phyloP scores from a whole-genome alignment of 257 asterid genomes.

The Gynochthodes officinalis region DNA sequence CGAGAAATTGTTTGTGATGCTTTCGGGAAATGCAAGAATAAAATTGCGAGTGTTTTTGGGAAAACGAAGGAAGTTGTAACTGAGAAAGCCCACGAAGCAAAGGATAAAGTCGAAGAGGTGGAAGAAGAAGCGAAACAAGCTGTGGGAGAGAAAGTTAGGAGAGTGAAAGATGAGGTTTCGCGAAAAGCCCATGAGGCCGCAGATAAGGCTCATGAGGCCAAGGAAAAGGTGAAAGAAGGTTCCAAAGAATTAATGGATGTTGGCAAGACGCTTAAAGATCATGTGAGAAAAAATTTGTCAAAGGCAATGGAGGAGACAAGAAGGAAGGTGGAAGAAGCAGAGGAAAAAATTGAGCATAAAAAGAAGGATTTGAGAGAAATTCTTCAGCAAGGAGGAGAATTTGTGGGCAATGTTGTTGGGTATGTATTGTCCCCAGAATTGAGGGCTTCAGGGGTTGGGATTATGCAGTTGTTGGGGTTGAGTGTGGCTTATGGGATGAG shows the following conservation, averaged over 20 bases:
- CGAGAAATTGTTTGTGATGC: conserved; percentile 38
- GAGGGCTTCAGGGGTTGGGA: conserved; percentile 25
- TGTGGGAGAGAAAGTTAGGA: neutral
- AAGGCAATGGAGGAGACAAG: conserved; percentile 9
- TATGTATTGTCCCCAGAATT: conserved; percentile 26
- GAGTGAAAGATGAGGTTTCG: conserved; percentile 17
- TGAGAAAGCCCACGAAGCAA: conserved; percentile 23
- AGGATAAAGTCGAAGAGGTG: conserved; percentile 28
- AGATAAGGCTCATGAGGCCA: neutral
- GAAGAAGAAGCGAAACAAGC: conserved; percentile 28
- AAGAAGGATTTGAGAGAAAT: conserved; percentile 38
- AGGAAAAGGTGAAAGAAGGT: conserved; percentile 7
- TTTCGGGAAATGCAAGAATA: conserved; percentile 37
- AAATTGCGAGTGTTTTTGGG: conserved; percentile 26
- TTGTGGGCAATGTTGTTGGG: conserved; percentile 22
- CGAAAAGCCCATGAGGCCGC: conserved; percentile 2
- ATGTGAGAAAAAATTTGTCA: conserved; percentile 15
- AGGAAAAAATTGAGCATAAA: conserved; percentile 28
- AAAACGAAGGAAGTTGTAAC: conserved; percentile 20
- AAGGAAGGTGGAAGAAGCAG: conserved; percentile 21
- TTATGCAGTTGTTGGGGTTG: conserved; percentile 49
- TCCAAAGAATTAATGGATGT: conserved; percentile 12
- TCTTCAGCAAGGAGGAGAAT: conserved; percentile 24
- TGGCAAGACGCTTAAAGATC: conserved; percentile 14
- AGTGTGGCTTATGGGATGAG: conserved; percentile 66